Base-by-base conservation (phyloP, 2,329 filamentous ascomycete species). In the Fusarium gaditjirri region DNA sequence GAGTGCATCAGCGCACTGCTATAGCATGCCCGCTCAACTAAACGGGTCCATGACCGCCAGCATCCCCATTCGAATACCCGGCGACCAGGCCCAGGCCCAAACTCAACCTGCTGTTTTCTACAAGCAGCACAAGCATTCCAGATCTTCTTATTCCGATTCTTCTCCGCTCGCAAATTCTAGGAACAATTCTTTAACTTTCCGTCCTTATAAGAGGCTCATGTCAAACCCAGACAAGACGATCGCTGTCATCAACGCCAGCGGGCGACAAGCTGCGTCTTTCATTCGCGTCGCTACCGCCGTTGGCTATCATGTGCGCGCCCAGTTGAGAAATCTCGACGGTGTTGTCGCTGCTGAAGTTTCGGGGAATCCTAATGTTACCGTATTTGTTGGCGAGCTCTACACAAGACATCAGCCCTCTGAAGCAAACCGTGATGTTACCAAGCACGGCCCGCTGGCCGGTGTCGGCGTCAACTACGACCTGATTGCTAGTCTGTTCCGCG, bases 221-320 rank as follows among this genome's bases (percentile, higher is more conserved):
- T 86, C 87, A 66, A 84, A 85, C 35, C 87, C 88, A 47, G 87
- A 89, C 80, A 96, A 95, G 85, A 96, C 93, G 61, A 94, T 97
- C 78, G 95, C 95, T 80, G 92, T 97, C 79, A 95, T 98, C 84
- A 98, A 98, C 84, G 94, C 94, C 80, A 95, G 94, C 81, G 96
- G 96, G 79, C 93, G 96, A 77, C 96, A 99, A 86, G 94, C 95
- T 73, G 95, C 95, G 65, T 98, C 95, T 66, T 91, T 99, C 78
- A 96, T 98, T 77, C 93, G 96, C 75, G 94, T 97, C 79, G 95
- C 95, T 64, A 94, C 94, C 47, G 96, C 96, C 67, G 92, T 98
- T 61, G 96, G 96, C 74, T 98, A 96, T 86, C 90, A 92, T 81
- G 95, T 99, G 63, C 93, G 94, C 78, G 96, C 95, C 35, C 96